A percentile compares a stretch with the other conserved stretches of the same genome.
These are phyloP conservation scores for Calonectria hongkongensis DNA, from an alignment of 2,329 filamentous ascomycete genomes.

Conservation along the genomic window DNA sequence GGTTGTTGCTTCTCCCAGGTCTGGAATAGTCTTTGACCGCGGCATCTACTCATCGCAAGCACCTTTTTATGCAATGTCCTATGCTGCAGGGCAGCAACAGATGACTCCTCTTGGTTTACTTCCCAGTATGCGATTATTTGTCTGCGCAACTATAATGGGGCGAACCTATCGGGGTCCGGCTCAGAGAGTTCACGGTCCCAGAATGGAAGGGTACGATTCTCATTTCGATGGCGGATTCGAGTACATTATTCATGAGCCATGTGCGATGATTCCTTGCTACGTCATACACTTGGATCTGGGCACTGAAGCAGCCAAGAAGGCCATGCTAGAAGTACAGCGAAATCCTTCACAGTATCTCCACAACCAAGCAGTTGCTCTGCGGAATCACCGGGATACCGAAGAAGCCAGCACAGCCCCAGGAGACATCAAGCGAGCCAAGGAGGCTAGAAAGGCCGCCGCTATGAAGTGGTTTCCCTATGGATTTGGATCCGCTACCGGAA, in stretches of 20 bases:
- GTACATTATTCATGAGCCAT: conserved; percentile 66
- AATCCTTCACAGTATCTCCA: conserved; percentile 40
- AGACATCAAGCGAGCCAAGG: conserved; percentile 60
- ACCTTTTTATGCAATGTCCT: conserved; percentile 62
- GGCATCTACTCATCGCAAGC: conserved; percentile 67
- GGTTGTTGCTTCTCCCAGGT: conserved; percentile 42
- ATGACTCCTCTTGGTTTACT: conserved; percentile 56
- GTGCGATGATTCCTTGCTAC: conserved; percentile 66
- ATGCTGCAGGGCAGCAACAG: conserved; percentile 56
- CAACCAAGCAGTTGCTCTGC: neutral
- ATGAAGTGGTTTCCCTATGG: conserved; percentile 69
- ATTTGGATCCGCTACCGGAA: conserved; percentile 65
- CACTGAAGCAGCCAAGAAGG: conserved; percentile 55
- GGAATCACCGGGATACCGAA: conserved; percentile 17
- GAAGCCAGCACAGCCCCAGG: conserved; percentile 52
- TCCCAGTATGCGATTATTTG: conserved; percentile 64
- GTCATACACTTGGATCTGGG: conserved; percentile 67
- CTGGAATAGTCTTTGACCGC: conserved; percentile 62
- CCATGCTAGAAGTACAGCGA: conserved; percentile 35
- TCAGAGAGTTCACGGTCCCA: conserved; percentile 43
- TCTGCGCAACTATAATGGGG: conserved; percentile 69
- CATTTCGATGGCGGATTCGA: conserved; percentile 63
- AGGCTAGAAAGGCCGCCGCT: conserved; percentile 62
- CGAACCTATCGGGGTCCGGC: conserved; percentile 47
- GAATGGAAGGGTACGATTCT: conserved; percentile 58